These are phyloP conservation scores for Thalassia testudinum DNA, from an alignment of 116 monocot genomes.

Conservation along the genomic window DNA sequence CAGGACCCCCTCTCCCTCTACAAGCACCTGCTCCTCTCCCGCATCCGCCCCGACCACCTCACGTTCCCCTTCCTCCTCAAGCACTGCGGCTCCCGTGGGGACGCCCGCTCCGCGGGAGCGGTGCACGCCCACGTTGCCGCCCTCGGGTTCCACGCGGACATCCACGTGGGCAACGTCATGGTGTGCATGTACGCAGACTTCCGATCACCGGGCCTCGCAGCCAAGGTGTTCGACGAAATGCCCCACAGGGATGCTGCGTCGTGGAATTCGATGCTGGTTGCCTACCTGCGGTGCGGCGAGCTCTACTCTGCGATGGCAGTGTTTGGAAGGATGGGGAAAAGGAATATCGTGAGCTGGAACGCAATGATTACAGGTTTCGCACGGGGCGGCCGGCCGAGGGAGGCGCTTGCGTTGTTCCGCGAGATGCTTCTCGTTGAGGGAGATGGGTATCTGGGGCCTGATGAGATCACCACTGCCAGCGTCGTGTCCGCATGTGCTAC, in stretches of 20 bases:
- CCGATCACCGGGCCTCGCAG: constrained; percentile 2
- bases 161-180: constrained; percentile 21
- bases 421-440: constrained; percentile 16
- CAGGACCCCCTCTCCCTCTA: constrained; percentile 7
- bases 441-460: constrained; percentile 13
- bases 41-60: constrained; percentile 32
- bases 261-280: constrained; percentile 31
- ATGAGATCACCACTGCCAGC: constrained; percentile 35
- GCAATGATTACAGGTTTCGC: constrained; percentile 36
- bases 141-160: constrained; percentile 14
- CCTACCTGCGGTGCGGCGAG: constrained; percentile 32
- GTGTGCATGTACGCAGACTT: constrained; percentile 17
- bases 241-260: constrained; percentile 18
- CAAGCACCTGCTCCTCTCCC: constrained; percentile 12
- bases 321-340: constrained; percentile 22
- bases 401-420: constrained; percentile 32
- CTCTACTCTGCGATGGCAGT: constrained; percentile 16
- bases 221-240: constrained; percentile 33
- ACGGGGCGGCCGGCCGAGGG: constrained; percentile 22
- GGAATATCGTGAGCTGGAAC: constrained; percentile 39
- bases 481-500: constrained; percentile 36
- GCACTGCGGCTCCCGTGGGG: constrained; percentile 10
- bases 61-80: constrained; percentile 50
- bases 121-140: constrained; percentile 23
- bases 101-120: constrained; percentile 4